Percentiles rank a stretch among this genome's conserved stretches.
These are phyloP conservation scores for Niveomyces coronatus DNA, from an alignment of 2,329 filamentous ascomycete genomes.

Conservation along the genomic window DNA sequence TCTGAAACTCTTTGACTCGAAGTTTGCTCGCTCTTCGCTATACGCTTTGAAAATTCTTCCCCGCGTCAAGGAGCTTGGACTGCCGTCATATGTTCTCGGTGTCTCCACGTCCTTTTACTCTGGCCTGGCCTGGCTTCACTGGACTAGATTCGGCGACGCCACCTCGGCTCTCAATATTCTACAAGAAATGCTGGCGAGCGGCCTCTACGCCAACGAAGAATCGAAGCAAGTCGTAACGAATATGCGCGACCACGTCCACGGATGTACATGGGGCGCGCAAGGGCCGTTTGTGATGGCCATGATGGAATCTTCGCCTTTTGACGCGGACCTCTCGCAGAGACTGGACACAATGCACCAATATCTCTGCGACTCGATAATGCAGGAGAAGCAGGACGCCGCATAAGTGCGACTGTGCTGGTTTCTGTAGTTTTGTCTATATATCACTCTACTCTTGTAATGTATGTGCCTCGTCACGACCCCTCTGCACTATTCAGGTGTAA, in stretches of 20 bases:
- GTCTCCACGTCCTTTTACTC: constrained; percentile 62
- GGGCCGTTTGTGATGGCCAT: constrained; percentile 29
- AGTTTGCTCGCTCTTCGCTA: constrained; percentile 48
- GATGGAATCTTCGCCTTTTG: constrained; percentile 26
- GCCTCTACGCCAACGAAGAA: constrained; percentile 43
- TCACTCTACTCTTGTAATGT: constrained; percentile 1
- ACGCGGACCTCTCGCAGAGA: constrained; percentile 17
- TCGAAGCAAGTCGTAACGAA: constrained; percentile 17
- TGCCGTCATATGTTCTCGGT: constrained; percentile 61
- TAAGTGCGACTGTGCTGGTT: constrained; percentile 1
- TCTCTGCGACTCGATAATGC: constrained; percentile 3
- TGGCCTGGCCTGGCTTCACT: constrained; percentile 50
- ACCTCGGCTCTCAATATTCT: constrained; percentile 43
- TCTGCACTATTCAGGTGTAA: no score
- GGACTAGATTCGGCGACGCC: constrained; percentile 50
- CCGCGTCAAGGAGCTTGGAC: constrained; percentile 55
- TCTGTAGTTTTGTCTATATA: constrained; percentile 1
- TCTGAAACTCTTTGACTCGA: constrained; percentile 43
- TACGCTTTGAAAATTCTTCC: constrained; percentile 54
- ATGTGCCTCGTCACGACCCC: no score
- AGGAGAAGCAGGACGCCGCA: constrained; percentile 2
- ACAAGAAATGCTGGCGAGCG: constrained; percentile 55
- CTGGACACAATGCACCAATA: constrained; percentile 18
- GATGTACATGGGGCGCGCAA: constrained; percentile 26
- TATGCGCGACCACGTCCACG: constrained; percentile 24